These are phyloP conservation scores for Arthrobotrys sinensis DNA, from an alignment of 2,329 filamentous ascomycete genomes.

Conservation along the genomic window DNA sequence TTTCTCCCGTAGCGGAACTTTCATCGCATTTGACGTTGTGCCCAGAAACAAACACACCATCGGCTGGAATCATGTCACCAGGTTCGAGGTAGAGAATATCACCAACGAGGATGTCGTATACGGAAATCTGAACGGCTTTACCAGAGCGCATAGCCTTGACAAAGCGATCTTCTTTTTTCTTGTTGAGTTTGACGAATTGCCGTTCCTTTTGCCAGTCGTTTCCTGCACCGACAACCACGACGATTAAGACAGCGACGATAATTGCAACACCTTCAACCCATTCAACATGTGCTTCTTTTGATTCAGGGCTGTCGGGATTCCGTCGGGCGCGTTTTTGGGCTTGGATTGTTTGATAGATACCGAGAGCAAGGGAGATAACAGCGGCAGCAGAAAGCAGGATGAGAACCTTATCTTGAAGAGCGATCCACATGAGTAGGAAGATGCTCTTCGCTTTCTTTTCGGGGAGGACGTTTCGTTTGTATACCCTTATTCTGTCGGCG, in stretches of 20 bases:
- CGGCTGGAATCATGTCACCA: constrained; percentile 79
- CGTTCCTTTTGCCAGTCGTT: constrained; percentile 80
- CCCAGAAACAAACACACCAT: constrained; percentile 78
- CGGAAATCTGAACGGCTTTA: constrained; percentile 75
- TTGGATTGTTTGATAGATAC: constrained; percentile 82
- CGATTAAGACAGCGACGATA: constrained; percentile 76
- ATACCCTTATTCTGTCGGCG: constrained; percentile 79
- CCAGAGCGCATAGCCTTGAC: constrained; percentile 79
- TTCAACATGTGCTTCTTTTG: constrained; percentile 72
- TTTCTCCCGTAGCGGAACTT: constrained; percentile 81
- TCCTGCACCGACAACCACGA: constrained; percentile 75
- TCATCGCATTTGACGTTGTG: constrained; percentile 80
- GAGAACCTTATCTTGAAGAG: constrained; percentile 86
- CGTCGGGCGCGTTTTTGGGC: constrained; percentile 69
- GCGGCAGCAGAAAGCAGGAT: constrained; percentile 81
- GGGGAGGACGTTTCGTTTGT: constrained; percentile 79
- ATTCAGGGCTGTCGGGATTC: constrained; percentile 67
- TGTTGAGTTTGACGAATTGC: constrained; percentile 76
- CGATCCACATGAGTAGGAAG: constrained; percentile 83
- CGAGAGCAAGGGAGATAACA: constrained; percentile 80
- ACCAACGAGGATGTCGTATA: constrained; percentile 78
- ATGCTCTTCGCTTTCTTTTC: constrained; percentile 82
- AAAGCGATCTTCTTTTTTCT: constrained; percentile 75
- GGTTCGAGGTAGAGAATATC: constrained; percentile 79
- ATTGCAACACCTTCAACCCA: constrained; percentile 80